Evolutionary conservation across 176 grass and related monocot genomes (phyloP).

Genomic region (Elaeis guineensis): DNA sequence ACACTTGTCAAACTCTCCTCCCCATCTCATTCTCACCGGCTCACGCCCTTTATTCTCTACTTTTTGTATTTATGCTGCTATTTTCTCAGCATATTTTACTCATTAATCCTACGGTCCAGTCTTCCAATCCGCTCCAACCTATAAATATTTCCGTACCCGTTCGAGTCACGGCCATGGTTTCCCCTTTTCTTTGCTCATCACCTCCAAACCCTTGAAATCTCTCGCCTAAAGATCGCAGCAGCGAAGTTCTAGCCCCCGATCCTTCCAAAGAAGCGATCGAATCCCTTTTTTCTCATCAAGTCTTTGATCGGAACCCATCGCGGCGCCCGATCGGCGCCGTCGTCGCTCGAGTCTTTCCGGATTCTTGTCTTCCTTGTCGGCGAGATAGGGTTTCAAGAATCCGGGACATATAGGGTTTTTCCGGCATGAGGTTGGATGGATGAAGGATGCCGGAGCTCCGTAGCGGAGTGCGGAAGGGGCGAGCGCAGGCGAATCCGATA

Average conservation of each 20-base stretch:
- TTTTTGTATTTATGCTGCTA: too few relatives aligned
- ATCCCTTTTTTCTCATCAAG: background rate
- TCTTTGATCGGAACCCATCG: background rate
- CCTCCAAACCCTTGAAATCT: too few relatives aligned
- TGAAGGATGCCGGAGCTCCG: conserved; percentile 55
- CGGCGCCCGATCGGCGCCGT: background rate
- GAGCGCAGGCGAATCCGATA: conserved; percentile 48
- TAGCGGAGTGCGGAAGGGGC: conserved; percentile 52
- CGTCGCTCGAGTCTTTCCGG: background rate
- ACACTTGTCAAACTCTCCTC: too few relatives aligned
- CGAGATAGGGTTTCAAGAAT: too few relatives aligned
- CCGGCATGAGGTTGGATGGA: conserved; percentile 26
- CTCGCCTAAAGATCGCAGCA: background rate
- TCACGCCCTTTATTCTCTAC: too few relatives aligned
- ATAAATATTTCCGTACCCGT: too few relatives aligned
- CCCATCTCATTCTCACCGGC: too few relatives aligned
- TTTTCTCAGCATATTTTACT: too few relatives aligned
- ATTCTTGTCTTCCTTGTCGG: background rate
- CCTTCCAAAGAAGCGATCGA: background rate
- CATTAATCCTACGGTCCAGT: too few relatives aligned
- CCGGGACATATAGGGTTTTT: background rate
- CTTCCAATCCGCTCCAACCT: too few relatives aligned
- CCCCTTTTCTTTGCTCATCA: too few relatives aligned
- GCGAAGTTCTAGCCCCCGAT: background rate
- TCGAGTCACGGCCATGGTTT: too few relatives aligned